A percentile compares a stretch with the other conserved stretches of the same genome.
phyloP scores from a whole-genome alignment of 352 stramenopile species.

The Pythium folliculosum region DNA sequence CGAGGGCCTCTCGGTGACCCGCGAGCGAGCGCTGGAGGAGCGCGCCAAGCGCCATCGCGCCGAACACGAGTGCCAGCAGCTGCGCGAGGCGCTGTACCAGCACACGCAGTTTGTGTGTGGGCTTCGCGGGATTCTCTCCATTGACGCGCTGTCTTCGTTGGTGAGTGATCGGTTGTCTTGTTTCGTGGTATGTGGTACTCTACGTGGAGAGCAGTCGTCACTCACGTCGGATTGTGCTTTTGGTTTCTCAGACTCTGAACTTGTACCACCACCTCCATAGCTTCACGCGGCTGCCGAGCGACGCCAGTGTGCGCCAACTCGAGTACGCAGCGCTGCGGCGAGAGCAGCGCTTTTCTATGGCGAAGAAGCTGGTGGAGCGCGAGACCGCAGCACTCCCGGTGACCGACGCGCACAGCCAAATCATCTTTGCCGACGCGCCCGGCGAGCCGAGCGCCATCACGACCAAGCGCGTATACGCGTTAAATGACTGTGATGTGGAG shows the following conservation, averaged over 20 bases:
- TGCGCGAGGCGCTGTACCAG: conserved; percentile 8
- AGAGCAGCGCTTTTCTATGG: conserved; percentile 3
- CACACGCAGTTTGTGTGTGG: conserved; percentile 17
- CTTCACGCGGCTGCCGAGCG: conserved; percentile 22
- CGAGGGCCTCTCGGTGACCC: not conserved
- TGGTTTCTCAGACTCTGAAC: conserved; percentile 15
- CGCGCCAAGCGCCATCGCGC: conserved; percentile 6
- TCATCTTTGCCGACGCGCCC: conserved; percentile 1
- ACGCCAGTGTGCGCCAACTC: conserved; percentile 1
- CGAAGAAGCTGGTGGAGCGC: conserved; percentile 12
- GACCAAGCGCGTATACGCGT: conserved; percentile 38
- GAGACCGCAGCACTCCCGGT: conserved; percentile 16
- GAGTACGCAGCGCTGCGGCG: conserved; percentile 12
- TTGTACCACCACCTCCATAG: conserved; percentile 26
- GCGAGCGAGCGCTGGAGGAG: not conserved
- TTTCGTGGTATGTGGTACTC: not conserved
- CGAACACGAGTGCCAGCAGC: conserved; percentile 11
- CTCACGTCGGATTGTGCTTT: no score
- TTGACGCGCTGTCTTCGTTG: not conserved
- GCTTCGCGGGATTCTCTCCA: not conserved
- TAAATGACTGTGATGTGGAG: conserved; percentile 33
- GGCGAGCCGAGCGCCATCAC: conserved; percentile 29
- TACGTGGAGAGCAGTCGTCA: no score
- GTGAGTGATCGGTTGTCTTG: not conserved
- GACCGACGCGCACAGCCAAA: not conserved